Percentiles rank a stretch among this genome's conserved stretches.
These are phyloP conservation scores for Suillus occidentalis DNA, from an alignment of 768 basidiomycete species.

Conservation along the genomic window DNA sequence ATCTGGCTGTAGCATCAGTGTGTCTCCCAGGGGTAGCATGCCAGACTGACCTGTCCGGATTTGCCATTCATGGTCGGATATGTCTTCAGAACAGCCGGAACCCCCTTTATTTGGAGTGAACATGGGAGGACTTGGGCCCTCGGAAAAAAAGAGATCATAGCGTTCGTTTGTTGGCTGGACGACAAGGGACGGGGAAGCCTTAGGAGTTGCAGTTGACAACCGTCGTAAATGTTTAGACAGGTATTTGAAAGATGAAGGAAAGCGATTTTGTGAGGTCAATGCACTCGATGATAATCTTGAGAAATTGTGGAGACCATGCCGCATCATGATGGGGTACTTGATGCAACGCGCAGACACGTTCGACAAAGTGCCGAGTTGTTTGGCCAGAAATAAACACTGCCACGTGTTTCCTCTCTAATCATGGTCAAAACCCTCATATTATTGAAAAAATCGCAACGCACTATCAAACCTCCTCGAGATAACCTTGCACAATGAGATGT, in stretches of 20 bases:
- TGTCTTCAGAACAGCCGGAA: slow-evolving; percentile 14
- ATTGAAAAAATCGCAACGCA: slow-evolving; percentile 10
- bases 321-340: slow-evolving; percentile 16
- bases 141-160: slow-evolving; percentile 9
- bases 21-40: slow-evolving; percentile 15
- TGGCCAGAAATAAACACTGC: slow-evolving; percentile 27
- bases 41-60: slow-evolving; percentile 61
- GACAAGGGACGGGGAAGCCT: slow-evolving; percentile 21
- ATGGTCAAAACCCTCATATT: background rate
- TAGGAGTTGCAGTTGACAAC: slow-evolving; percentile 9
- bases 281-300: background rate
- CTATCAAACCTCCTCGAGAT: slow-evolving; percentile 76
- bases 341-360: background rate
- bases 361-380: slow-evolving; percentile 17
- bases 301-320: background rate
- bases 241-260: background rate
- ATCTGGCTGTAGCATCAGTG: slow-evolving; percentile 32
- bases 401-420: slow-evolving; percentile 4
- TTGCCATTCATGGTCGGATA: slow-evolving; percentile 78
- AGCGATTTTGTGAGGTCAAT: background rate
- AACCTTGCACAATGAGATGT: slow-evolving; percentile 91
- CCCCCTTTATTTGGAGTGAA: slow-evolving; percentile 22
- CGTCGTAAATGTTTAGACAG: slow-evolving; percentile 6
- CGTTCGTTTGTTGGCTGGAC: slow-evolving; percentile 2
- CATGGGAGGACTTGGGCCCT: slow-evolving; percentile 18